Base-by-base conservation (phyloP, 225 moss, liverwort and hornwort species). In the Lunularia cruciata region DNA sequence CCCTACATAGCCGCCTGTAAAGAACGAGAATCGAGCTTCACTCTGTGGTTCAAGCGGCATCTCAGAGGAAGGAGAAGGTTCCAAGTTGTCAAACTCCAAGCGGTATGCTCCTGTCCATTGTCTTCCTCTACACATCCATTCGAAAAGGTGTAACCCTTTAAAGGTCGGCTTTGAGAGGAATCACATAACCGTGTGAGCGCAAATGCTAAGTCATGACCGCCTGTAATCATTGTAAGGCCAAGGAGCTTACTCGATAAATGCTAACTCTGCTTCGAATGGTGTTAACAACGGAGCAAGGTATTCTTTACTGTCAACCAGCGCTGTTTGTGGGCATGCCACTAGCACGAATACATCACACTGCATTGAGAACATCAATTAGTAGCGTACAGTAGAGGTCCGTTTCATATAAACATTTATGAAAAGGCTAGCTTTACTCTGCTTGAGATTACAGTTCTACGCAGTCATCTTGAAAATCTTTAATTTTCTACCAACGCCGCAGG, bases 321-420 rank as follows among this genome's bases (percentile, higher is more conserved):
- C 85, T 31, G 91, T 98, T 78, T 98, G 91, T 30, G 93, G 79
- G 76, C 98, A 98, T 54, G 98, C 87, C 69, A 93, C 93, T 13
- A 91, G 86, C 42, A 98, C 93, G 80, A 98, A 98, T 18, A 93
- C 81, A 63, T 98, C 98, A 72, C 98, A 98, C 86, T 82, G 74
- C 65, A 48, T 7, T 8, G 10, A 33, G 18, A 65, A 47, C 0
- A 6, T 27, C 46, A 1, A 25, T n/a, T 37, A 39, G 60, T 4
- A 5, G 38, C 38, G 34, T 61, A 1, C 22, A 39, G 37, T 20
- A 13, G 13, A 39, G 2, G 23, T 22, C 60, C 2, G n/a, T n/a
- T n/a, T n/a, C n/a, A n/a, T n/a, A n/a, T n/a, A n/a, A n/a, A n/a
- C n/a, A n/a, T n/a, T n/a, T n/a, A n/a, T n/a, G n/a, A n/a, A n/a